Evolutionary conservation across 2,329 filamentous ascomycete genomes (phyloP).

Genomic region (Hymenoscyphus occultus): DNA sequence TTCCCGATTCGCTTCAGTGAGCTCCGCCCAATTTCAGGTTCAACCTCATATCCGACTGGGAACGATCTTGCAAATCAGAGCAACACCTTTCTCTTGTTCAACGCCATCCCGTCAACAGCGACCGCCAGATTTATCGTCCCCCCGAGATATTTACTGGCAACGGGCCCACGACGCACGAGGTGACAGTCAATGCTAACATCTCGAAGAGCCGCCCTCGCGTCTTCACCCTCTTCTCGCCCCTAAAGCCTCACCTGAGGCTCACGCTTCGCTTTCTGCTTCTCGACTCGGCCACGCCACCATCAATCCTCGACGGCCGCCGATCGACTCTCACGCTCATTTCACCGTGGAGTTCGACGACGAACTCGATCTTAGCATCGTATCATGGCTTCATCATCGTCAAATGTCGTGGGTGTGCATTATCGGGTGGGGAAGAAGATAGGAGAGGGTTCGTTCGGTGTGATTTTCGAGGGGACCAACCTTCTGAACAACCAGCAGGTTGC

Average conservation of each 20-base stretch:
- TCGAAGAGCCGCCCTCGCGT: slow-evolving; percentile 26
- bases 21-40: slow-evolving; percentile 15
- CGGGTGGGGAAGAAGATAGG: slow-evolving; percentile 99
- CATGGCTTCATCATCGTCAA: slow-evolving; percentile 54
- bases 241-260: slow-evolving; percentile 13
- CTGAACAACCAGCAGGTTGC: slow-evolving; percentile 99
- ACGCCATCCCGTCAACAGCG: neutral
- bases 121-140: neutral
- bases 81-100: slow-evolving; percentile 2
- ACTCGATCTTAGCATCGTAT: slow-evolving; percentile 17
- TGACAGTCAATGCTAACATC: slow-evolving; percentile 14
- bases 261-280: slow-evolving; percentile 15
- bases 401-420: slow-evolving; percentile 98
- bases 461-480: slow-evolving; percentile 97
- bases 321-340: slow-evolving; percentile 16
- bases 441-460: slow-evolving; percentile 97
- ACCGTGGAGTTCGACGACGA: slow-evolving; percentile 24
- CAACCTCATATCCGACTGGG: slow-evolving; percentile 12
- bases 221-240: slow-evolving; percentile 6
- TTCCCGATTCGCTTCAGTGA: slow-evolving; percentile 13
- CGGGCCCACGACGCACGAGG: neutral
- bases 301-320: slow-evolving; percentile 2
- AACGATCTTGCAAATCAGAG: neutral
- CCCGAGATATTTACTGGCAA: neutral
- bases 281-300: slow-evolving; percentile 12